Conservation (phyloP, 1,284 basidiomycete genomes). For the Melampsora occidentalis region DNA sequence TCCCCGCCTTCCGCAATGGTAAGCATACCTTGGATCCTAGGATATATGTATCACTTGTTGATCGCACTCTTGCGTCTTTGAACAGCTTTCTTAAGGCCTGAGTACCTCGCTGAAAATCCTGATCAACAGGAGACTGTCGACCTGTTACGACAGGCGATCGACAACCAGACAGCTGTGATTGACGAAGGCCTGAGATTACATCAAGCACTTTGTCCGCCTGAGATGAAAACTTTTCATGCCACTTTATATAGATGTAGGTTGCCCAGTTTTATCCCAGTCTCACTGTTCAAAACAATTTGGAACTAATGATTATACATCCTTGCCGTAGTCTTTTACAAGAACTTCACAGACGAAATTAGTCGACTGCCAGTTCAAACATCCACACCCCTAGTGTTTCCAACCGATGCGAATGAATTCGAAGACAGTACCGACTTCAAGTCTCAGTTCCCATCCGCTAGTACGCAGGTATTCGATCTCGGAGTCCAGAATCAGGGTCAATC, state of each 20-base stretch:
- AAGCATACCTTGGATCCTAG: background rate
- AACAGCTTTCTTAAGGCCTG: slow-evolving; percentile 67
- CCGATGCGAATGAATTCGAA: background rate
- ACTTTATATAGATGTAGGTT: slow-evolving; percentile 66
- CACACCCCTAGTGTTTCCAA: slow-evolving; percentile 6
- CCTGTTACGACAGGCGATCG: slow-evolving; percentile 69
- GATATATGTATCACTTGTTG: background rate
- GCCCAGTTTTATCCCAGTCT: background rate
- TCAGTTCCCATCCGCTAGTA: background rate
- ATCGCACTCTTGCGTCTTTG: slow-evolving; percentile 21
- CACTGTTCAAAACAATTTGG: background rate
- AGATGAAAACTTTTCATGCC: slow-evolving; percentile 86
- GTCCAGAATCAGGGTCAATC: background rate
- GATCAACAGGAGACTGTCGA: slow-evolving; percentile 69
- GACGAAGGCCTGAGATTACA: slow-evolving; percentile 80
- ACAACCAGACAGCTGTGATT: slow-evolving; percentile 77
- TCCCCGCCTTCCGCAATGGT: slow-evolving; percentile 68
- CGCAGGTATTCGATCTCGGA: background rate
- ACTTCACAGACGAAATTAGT: slow-evolving; percentile 79
- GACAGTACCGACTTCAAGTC: background rate
- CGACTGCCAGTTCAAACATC: slow-evolving; percentile 48
- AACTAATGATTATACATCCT: slow-evolving; percentile 10
- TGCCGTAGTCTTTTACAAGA: slow-evolving; percentile 70
- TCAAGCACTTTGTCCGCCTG: slow-evolving; percentile 72
- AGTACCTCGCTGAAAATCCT: slow-evolving; percentile 68